Evolutionary conservation across 2,329 filamentous ascomycete genomes (phyloP).

Genomic region (Pleurostoma richardsiae): DNA sequence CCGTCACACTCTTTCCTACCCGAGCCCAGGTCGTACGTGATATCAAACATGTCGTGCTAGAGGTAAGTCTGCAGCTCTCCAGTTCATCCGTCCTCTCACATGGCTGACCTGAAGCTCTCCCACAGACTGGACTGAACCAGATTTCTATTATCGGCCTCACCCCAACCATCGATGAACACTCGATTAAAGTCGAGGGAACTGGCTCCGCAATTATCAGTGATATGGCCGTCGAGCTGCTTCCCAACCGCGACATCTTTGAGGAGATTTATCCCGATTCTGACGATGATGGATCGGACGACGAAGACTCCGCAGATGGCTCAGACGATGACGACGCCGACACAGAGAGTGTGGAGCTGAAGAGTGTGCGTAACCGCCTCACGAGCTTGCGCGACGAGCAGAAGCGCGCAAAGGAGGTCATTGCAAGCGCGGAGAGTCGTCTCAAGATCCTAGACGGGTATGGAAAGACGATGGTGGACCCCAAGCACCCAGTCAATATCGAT

Average conservation of each 20-base stretch:
- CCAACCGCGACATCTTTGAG: conserved; percentile 48
- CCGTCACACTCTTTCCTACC: conserved; percentile 58
- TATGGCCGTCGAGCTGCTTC: conserved; percentile 54
- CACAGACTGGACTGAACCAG: conserved; percentile 48
- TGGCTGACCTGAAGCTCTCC: conserved; percentile 1
- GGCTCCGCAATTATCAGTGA: conserved; percentile 56
- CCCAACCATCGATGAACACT: conserved; percentile 47
- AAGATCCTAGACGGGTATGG: conserved; percentile 34
- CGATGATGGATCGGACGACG: conserved; percentile 23
- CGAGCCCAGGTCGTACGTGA: conserved; percentile 57
- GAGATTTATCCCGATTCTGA: conserved; percentile 47
- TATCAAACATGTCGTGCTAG: conserved; percentile 47
- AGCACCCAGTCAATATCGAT: conserved; percentile 26
- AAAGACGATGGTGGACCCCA: conserved; percentile 24
- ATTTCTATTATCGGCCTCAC: conserved; percentile 51
- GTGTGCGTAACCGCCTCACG: conserved; percentile 22
- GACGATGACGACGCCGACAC: conserved; percentile 17
- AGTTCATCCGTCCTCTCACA: neutral
- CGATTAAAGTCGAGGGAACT: conserved; percentile 55
- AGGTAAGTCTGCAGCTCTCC: conserved; percentile 21
- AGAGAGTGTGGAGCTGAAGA: conserved; percentile 19
- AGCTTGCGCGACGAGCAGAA: conserved; percentile 21
- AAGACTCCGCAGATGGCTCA: conserved; percentile 14
- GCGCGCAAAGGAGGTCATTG: conserved; percentile 20
- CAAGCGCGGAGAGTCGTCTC: conserved; percentile 30